Base-by-base conservation (phyloP, 2,329 filamentous ascomycete genomes). In the Phialophora chinensis region DNA sequence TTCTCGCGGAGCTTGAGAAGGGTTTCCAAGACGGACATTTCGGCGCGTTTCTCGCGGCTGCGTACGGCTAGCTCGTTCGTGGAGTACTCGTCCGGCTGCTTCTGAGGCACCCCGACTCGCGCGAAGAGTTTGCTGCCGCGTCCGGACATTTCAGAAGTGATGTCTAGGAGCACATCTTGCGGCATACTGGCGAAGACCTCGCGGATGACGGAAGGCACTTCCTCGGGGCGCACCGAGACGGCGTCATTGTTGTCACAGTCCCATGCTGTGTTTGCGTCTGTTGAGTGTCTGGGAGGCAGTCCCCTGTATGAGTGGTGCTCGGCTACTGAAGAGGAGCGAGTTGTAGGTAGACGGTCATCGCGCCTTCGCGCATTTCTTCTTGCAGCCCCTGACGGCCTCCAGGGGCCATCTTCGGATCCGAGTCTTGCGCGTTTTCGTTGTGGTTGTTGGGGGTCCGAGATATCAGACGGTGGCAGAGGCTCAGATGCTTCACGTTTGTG, bases 121-220 rank as follows among this genome's bases (percentile, higher is more conserved):
- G 7, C 0, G 25, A 33, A 14, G 1, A n/a, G 23, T 33, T 12
- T 27, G 14, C 8, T 8, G 52, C 52, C 52, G 27, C 12, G 52
- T 3, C 52, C 52, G 23, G 23, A n/a, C 2, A 14, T 8, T 14
- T 33, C 52, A 29, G 52, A 3, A n/a, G 25, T 12, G 17, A 31
- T 10, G 17, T 55, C 17, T 4, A 33, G 25, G 25, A 55, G 27
- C 3, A 55, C 52, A 31, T 55, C 52, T 55, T 55, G 14, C 27
- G 27, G 52, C 52, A 55, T 55, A 31, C 6, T 55, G 11, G 52
- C 52, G 14, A 55, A 55, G 17, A 55, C 25, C 29, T 55, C 52
- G 17, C 52, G 52, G 23, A 55, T 55, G 12, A 27, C 52, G 23
- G 14, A 29, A 31, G 52, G 52, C 1, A 55, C 52, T 8, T 55